phyloP scores from a whole-genome alignment of 331 rosid genomes.

The Telfairia occidentalis region DNA sequence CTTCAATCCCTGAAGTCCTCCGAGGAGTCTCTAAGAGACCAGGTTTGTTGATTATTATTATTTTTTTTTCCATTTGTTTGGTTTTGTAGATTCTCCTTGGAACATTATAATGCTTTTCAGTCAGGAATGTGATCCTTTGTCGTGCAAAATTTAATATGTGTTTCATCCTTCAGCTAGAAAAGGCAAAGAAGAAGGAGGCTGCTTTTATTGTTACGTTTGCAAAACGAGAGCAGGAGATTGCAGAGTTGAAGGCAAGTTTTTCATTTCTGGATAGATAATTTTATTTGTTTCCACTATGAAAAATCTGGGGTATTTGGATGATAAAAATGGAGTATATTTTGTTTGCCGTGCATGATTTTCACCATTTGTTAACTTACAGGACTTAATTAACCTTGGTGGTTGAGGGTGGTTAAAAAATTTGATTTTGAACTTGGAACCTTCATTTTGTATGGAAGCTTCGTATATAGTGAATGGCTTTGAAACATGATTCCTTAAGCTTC shows the following conservation, averaged over 20 bases:
- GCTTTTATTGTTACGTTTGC: slow-evolving; percentile 91
- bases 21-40: slow-evolving; percentile 74
- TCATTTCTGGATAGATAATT: not conserved
- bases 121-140: not conserved
- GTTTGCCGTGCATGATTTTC: not conserved
- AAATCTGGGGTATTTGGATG: not conserved
- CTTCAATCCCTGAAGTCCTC: slow-evolving; percentile 77
- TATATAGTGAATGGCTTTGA: not conserved
- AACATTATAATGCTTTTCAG: not conserved
- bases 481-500: not conserved
- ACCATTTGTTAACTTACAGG: not conserved
- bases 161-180: slow-evolving; percentile 52
- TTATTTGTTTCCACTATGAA: not conserved
- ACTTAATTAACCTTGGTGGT: not conserved
- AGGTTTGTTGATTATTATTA: slow-evolving; percentile 43
- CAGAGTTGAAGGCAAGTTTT: slow-evolving; percentile 69
- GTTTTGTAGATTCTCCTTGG: not conserved
- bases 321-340: not conserved
- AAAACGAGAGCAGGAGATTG: slow-evolving; percentile 84
- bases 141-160: not conserved
- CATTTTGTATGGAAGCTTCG: not conserved
- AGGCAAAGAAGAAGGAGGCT: slow-evolving; percentile 90
- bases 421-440: not conserved
- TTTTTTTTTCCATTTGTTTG: slow-evolving; percentile 1
- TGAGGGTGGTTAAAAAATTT: not conserved